These are phyloP conservation scores for Cryptococcus sp. DNA, from an alignment of 1,284 basidiomycete genomes.

Conservation along the genomic window DNA sequence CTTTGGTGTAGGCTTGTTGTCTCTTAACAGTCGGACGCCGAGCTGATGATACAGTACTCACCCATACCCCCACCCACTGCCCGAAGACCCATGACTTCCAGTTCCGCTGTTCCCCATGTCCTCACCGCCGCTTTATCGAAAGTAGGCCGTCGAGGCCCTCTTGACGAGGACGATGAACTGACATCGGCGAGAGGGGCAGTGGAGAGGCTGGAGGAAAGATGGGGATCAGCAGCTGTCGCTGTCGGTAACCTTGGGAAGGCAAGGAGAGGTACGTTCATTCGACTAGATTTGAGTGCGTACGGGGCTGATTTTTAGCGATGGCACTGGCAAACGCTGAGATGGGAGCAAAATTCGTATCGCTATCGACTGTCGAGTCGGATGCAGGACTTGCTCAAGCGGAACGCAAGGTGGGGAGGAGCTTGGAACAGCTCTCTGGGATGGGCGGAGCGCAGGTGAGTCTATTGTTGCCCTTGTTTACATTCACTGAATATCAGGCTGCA, in stretches of 20 bases:
- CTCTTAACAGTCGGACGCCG: not conserved
- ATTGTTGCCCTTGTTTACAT: not conserved
- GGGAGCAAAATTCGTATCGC: conserved; percentile 80
- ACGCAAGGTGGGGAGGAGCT: conserved; percentile 74
- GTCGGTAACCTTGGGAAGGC: conserved; percentile 75
- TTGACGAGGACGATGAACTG: conserved; percentile 59
- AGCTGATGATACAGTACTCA: conserved; percentile 22
- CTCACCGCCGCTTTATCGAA: conserved; percentile 45
- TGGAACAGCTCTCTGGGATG: conserved; percentile 77
- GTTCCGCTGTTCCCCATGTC: conserved; percentile 39
- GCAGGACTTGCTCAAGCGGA: conserved; percentile 71
- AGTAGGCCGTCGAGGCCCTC: conserved; percentile 43
- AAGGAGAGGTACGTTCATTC: conserved; percentile 62
- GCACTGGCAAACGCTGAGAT: conserved; percentile 73
- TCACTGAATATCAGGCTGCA: conserved; percentile 53
- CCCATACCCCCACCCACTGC: conserved; percentile 56
- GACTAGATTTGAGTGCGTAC: not conserved
- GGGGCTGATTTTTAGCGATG: conserved; percentile 55
- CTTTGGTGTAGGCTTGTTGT: conserved; percentile 61
- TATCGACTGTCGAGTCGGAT: conserved; percentile 82
- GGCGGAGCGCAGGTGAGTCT: conserved; percentile 64
- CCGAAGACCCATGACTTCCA: conserved; percentile 59
- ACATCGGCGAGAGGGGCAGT: conserved; percentile 82
- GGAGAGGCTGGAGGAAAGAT: conserved; percentile 81
- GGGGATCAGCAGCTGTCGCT: conserved; percentile 80